Conservation (phyloP, 352 stramenopile genomes). For the Thalassiosira hispida region DNA sequence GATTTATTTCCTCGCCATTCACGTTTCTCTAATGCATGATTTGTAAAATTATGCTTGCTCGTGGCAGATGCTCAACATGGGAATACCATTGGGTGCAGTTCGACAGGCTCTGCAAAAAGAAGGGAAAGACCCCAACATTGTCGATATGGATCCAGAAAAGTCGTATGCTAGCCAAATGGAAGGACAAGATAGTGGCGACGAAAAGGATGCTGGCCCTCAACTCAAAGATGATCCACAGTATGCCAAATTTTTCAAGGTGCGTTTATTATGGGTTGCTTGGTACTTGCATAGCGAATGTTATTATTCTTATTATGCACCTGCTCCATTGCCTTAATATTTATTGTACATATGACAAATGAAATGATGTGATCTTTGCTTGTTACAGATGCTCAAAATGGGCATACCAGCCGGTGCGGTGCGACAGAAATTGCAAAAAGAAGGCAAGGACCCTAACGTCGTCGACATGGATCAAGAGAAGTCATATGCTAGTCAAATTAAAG, state of each 20-base stretch:
- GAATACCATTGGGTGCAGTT: constrained; percentile 82
- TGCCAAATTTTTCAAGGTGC: constrained; percentile 86
- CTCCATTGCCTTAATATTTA: too few relatives aligned
- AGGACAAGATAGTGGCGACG: constrained; percentile 6
- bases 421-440: constrained; percentile 91
- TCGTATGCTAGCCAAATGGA: constrained; percentile 51
- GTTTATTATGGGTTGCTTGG: constrained; percentile 33
- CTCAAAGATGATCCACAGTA: constrained; percentile 66
- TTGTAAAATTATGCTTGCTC: constrained; percentile 78
- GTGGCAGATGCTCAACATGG: constrained; percentile 80
- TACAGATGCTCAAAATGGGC: constrained; percentile 89
- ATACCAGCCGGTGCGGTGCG: constrained; percentile 88
- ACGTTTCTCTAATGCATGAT: background rate
- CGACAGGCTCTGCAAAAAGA: constrained; percentile 91
- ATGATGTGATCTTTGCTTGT: constrained; percentile 65
- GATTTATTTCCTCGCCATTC: background rate
- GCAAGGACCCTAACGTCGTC: constrained; percentile 72
- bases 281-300: too few relatives aligned
- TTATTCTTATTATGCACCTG: too few relatives aligned
- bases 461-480: constrained; percentile 68
- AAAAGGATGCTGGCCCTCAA: constrained; percentile 20
- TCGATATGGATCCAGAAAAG: constrained; percentile 76
- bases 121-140: constrained; percentile 71
- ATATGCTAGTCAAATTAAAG: constrained; percentile 35
- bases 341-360: too few relatives aligned